A percentile compares a stretch with the other conserved stretches of the same genome.
These are phyloP conservation scores for Penicillium lividum DNA, from an alignment of 495 filamentous ascomycete genomes.

Conservation along the genomic window DNA sequence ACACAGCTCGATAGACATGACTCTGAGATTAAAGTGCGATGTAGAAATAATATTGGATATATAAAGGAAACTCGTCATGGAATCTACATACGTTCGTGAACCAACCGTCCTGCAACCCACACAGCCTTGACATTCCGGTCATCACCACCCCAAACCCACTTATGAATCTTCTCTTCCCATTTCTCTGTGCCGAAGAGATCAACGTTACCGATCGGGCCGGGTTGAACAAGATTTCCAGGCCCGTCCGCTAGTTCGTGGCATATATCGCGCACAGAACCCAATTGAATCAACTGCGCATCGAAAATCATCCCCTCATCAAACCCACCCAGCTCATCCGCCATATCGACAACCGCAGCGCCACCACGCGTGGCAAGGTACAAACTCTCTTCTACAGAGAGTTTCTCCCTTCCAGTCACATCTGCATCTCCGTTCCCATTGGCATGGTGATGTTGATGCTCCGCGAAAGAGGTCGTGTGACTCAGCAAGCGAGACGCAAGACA, in stretches of 20 bases:
- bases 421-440: slow-evolving; percentile 59
- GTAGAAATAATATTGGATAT: neutral
- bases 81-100: slow-evolving; percentile 49
- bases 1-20: slow-evolving; percentile 26
- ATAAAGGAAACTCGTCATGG: neutral
- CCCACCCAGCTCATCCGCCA: slow-evolving; percentile 66
- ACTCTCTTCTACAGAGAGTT: slow-evolving; percentile 78
- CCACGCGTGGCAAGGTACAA: slow-evolving; percentile 87
- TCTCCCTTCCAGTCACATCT: slow-evolving; percentile 66
- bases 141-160: slow-evolving; percentile 91
- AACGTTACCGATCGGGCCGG: slow-evolving; percentile 38
- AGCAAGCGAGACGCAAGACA: slow-evolving; percentile 66
- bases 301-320: slow-evolving; percentile 85
- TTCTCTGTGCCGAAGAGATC: slow-evolving; percentile 85
- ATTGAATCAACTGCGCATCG: slow-evolving; percentile 77
- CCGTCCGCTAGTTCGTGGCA: neutral
- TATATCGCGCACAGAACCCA: slow-evolving; percentile 41
- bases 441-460: neutral
- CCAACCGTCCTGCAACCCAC: slow-evolving; percentile 69
- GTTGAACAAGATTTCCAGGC: slow-evolving; percentile 1
- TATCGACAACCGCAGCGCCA: slow-evolving; percentile 74
- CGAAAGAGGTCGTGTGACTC: slow-evolving; percentile 41
- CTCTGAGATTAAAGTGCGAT: no score
- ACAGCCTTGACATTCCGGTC: slow-evolving; percentile 81
- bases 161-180: slow-evolving; percentile 76